Evolutionary conservation across 805 yeast genomes (phyloP), one percentile per base, ranked within the genome.

Genomic region (Cyberlindnera mycetangii): DNA sequence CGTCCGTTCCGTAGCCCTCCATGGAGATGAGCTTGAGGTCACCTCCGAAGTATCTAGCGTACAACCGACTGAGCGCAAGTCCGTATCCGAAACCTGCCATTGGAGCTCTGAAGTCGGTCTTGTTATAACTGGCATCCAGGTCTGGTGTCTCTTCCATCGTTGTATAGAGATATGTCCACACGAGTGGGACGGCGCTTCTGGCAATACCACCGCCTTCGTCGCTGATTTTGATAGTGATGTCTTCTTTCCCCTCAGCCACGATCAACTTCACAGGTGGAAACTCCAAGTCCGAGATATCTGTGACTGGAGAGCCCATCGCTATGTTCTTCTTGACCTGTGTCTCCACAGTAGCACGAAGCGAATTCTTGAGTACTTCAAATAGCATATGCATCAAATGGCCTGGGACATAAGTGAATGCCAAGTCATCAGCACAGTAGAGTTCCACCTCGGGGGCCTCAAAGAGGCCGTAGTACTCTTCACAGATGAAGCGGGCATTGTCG

Each of bases 201-300:
- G 96, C 86, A 48, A 89, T 88, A 18, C 96, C 97, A 24, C 96
- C 97, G 30, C 97, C 97, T 67, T 89, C 96, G 62, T 89, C 97
- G 22, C 90, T 82, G 50, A 89, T 82, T 64, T 89, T 89, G 55
- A 89, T 83, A 9, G 96, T 89, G 54, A 89, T 88, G 58, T 89
- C 97, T 61, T 89, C 96, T 37, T 81, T 78, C 14, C 97, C 97
- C 59, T 88, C 87, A 10, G 90, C 87, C 22, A 89, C 89, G 41
- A 89, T 85, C 19, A 89, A 82, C 65, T 87, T 89, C 33, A 89
- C 82, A 1, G 95, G 86, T 0, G 96, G 96, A 60, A 81, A 88
- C 44, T 74, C 71, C 50, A 86, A 74, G 53, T 85, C 89, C 50
- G 79, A 80, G 31, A 80, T 67, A 44, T 68, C 68, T 1, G 39